These are phyloP conservation scores for Amanita brunnescens DNA, from an alignment of 768 basidiomycete species.

Conservation along the genomic window DNA sequence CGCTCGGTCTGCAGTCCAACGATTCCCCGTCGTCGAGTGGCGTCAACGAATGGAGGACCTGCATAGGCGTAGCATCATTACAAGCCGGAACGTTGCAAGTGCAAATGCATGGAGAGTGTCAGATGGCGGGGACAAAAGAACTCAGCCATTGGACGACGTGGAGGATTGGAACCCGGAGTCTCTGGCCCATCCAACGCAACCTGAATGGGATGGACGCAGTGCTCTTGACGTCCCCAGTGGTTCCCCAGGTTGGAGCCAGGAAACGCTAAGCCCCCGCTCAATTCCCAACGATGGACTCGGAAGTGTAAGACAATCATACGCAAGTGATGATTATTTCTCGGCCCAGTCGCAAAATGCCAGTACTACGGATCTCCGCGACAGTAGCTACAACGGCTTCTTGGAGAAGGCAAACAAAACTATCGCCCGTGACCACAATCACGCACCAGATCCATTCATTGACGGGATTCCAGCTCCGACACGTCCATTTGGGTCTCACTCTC, in stretches of 20 bases:
- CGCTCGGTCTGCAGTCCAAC: constrained; percentile 88
- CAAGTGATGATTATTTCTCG: constrained; percentile 53
- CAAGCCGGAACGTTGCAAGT: constrained; percentile 62
- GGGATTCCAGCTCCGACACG: constrained; percentile 45
- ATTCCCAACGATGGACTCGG: constrained; percentile 27
- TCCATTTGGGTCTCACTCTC: constrained; percentile 77
- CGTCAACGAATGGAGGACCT: constrained; percentile 94
- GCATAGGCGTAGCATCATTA: constrained; percentile 74
- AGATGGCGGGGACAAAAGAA: constrained; percentile 47
- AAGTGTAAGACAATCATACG: constrained; percentile 34
- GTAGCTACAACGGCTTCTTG: constrained; percentile 69
- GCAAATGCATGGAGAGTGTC: constrained; percentile 70
- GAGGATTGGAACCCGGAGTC: constrained; percentile 77
- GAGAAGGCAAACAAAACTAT: constrained; percentile 81
- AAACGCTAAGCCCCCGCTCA: constrained; percentile 34
- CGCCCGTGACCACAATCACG: constrained; percentile 66
- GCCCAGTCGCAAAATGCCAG: constrained; percentile 23
- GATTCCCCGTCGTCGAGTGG: constrained; percentile 98
- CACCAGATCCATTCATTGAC: constrained; percentile 84
- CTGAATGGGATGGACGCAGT: constrained; percentile 71
- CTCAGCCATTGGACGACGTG: constrained; percentile 48
- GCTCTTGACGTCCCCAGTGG: constrained; percentile 30
- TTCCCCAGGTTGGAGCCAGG: constrained; percentile 60
- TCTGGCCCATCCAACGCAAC: constrained; percentile 57
- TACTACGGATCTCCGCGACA: constrained; percentile 17